Evolutionary conservation across 1,284 basidiomycete genomes (phyloP).

Genomic region (Ustilago sp.): DNA sequence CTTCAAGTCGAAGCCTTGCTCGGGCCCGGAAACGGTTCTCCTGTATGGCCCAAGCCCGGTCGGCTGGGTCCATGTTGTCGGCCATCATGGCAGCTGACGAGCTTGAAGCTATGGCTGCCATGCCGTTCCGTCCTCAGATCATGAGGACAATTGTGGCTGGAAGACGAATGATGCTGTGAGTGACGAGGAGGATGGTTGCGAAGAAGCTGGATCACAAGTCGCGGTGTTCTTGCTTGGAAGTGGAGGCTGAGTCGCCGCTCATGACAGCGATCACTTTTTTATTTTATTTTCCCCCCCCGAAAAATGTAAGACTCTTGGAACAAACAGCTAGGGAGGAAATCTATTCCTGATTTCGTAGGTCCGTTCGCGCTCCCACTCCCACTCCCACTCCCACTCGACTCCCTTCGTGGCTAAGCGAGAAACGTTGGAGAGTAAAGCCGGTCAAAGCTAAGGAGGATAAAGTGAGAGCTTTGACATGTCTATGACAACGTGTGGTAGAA

Average conservation of each 20-base stretch:
- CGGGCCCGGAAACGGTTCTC: constrained; percentile 43
- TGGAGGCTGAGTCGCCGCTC: constrained; percentile 43
- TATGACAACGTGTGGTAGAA: too few relatives aligned
- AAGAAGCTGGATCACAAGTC: background rate
- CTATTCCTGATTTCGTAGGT: background rate
- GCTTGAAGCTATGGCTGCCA: constrained; percentile 28
- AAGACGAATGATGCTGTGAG: background rate
- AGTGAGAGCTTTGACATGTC: background rate
- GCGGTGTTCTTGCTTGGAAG: background rate
- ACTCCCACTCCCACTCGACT: too few relatives aligned
- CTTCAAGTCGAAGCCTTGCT: constrained; percentile 38
- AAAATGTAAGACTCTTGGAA: background rate
- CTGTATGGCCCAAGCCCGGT: constrained; percentile 45
- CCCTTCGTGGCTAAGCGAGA: too few relatives aligned
- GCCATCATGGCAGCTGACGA: constrained; percentile 15
- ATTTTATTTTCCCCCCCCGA: too few relatives aligned
- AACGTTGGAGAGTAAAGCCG: too few relatives aligned
- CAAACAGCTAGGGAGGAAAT: background rate
- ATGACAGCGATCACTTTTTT: background rate
- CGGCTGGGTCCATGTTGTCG: constrained; percentile 38
- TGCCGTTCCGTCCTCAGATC: background rate
- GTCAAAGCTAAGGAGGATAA: background rate
- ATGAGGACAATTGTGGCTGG: background rate
- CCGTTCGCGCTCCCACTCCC: background rate
- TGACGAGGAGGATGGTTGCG: background rate